These are phyloP conservation scores for Colletotrichum sansevieriae DNA, from an alignment of 2,329 filamentous ascomycete species.

Conservation along the genomic window DNA sequence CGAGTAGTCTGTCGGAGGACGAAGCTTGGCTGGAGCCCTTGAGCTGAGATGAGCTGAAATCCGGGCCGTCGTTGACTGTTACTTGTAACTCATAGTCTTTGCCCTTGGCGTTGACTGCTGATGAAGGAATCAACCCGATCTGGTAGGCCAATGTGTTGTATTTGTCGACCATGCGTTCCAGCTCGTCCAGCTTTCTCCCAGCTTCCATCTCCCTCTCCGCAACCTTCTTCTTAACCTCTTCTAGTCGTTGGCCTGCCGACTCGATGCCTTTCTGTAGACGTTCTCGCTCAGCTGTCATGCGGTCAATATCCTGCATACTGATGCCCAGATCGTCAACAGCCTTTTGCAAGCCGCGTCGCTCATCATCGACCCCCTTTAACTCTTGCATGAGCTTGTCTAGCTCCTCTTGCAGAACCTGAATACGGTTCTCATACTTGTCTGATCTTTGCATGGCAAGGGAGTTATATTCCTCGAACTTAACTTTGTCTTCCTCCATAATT, in stretches of 20 bases:
- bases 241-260: constrained; percentile 78
- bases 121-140: constrained; percentile 87
- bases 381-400: constrained; percentile 83
- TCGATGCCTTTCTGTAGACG: constrained; percentile 92
- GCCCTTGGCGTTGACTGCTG: constrained; percentile 87
- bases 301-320: constrained; percentile 98
- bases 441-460: constrained; percentile 84
- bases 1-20: constrained; percentile 79
- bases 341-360: constrained; percentile 83
- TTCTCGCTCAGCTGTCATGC: constrained; percentile 96
- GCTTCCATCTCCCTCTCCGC: constrained; percentile 91
- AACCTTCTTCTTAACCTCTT: constrained; percentile 86
- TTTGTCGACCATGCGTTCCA: constrained; percentile 89
- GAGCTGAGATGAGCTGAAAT: constrained; percentile 76
- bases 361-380: constrained; percentile 83
- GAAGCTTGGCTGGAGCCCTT: constrained; percentile 60
- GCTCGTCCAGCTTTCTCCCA: constrained; percentile 85
- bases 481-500: constrained; percentile 92
- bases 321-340: constrained; percentile 94
- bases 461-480: constrained; percentile 97
- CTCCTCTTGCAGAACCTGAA: constrained; percentile 86
- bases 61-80: constrained; percentile 81
- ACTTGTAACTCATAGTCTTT: constrained; percentile 87
- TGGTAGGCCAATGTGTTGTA: constrained; percentile 97
- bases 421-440: constrained; percentile 87